Evolutionary conservation across 495 filamentous ascomycete genomes (phyloP).

Genomic region (Penicillium diatomitis): DNA sequence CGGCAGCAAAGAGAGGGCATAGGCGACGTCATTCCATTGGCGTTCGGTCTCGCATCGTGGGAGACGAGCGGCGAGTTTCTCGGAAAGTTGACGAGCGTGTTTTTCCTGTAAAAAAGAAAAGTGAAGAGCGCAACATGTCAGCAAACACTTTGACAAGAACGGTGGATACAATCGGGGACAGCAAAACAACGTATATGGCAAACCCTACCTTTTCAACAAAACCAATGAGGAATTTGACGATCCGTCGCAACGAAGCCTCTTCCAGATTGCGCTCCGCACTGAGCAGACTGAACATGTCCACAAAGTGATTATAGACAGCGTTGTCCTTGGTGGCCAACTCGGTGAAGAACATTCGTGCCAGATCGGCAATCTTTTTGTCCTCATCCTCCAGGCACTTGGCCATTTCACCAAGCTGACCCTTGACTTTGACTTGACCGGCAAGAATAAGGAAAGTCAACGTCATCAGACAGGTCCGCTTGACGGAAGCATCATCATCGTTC

Average conservation of each 20-base stretch:
- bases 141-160: background rate
- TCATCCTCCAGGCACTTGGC: slow-evolving; percentile 95
- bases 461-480: slow-evolving; percentile 98
- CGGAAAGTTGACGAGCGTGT: slow-evolving; percentile 90
- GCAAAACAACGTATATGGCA: no score
- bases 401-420: slow-evolving; percentile 99
- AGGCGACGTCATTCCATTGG: slow-evolving; percentile 96
- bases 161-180: no score
- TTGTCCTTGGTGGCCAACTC: slow-evolving; percentile 97
- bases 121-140: slow-evolving; percentile 4
- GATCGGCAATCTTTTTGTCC: slow-evolving; percentile 85
- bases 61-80: slow-evolving; percentile 85
- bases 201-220: slow-evolving; percentile 89
- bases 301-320: slow-evolving; percentile 98
- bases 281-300: slow-evolving; percentile 95
- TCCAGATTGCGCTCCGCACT: slow-evolving; percentile 73
- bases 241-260: slow-evolving; percentile 72
- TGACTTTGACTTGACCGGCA: slow-evolving; percentile 98
- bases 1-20: slow-evolving; percentile 75
- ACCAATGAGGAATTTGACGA: slow-evolving; percentile 84
- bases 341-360: slow-evolving; percentile 97
- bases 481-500: slow-evolving; percentile 76
- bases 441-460: slow-evolving; percentile 96
- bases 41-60: slow-evolving; percentile 81
- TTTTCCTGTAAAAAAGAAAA: slow-evolving; percentile 58